A percentile compares a stretch with the other conserved stretches of the same genome.
These are phyloP conservation scores for Pichia heedii DNA, from an alignment of 805 yeast species.

Conservation along the genomic window DNA sequence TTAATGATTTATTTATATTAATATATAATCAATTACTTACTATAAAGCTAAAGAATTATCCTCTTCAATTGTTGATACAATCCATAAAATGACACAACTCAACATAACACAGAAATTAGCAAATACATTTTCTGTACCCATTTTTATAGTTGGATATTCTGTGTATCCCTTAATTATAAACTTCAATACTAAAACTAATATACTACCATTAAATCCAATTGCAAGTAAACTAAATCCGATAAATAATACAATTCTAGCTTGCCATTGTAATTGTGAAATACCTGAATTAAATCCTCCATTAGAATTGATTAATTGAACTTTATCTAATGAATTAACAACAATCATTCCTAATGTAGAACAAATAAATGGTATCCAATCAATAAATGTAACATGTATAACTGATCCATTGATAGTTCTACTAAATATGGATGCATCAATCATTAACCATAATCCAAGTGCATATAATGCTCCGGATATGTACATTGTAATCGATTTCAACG, in stretches of 20 bases:
- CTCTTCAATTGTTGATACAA: slow-evolving; percentile 92
- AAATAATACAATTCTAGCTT: slow-evolving; percentile 83
- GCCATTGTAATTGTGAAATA: slow-evolving; percentile 59
- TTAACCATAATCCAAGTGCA: slow-evolving; percentile 82
- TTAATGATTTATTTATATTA: too few relatives aligned
- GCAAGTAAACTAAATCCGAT: slow-evolving; percentile 89
- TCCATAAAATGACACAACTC: slow-evolving; percentile 86
- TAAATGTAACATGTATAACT: slow-evolving; percentile 75
- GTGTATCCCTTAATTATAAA: slow-evolving; percentile 68
- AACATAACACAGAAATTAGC: slow-evolving; percentile 73
- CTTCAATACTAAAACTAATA: slow-evolving; percentile 79
- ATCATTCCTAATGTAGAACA: slow-evolving; percentile 87
- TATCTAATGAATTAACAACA: slow-evolving; percentile 66
- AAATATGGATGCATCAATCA: slow-evolving; percentile 82
- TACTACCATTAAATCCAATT: slow-evolving; percentile 88
- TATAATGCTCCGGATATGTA: slow-evolving; percentile 70
- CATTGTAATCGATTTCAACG: slow-evolving; percentile 59
- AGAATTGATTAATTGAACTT: slow-evolving; percentile 33
- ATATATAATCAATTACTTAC: background rate
- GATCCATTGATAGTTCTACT: slow-evolving; percentile 82
- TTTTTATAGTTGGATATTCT: slow-evolving; percentile 79
- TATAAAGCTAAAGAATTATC: slow-evolving; percentile 77
- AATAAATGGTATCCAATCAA: slow-evolving; percentile 92
- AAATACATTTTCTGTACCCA: slow-evolving; percentile 87
- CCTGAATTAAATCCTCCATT: slow-evolving; percentile 25